A percentile compares a stretch with the other conserved stretches of the same genome.
Evolutionary conservation across 2,329 filamentous ascomycete genomes (phyloP).

Genomic region (Ceratocystis cacaofunesta): DNA sequence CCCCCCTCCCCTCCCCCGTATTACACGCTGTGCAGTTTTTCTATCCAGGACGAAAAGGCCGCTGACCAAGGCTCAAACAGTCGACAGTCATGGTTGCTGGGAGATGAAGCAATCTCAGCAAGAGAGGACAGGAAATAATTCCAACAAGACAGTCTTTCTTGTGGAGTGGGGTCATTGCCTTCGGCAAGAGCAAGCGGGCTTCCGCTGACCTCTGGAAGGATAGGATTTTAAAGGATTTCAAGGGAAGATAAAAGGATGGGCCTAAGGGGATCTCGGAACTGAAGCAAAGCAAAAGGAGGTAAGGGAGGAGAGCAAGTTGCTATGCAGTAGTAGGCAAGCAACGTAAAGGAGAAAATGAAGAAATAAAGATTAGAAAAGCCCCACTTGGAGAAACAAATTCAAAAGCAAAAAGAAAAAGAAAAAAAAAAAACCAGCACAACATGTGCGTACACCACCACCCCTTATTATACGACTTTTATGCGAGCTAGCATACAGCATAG

Average conservation of each 20-base stretch:
- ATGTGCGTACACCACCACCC: not conserved
- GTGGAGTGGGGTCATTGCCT: not conserved
- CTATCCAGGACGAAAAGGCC: not conserved
- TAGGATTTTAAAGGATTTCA: not conserved
- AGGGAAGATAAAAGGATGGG: constrained; percentile 3
- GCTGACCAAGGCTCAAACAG: not conserved
- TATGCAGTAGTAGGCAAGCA: not conserved
- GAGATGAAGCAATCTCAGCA: not conserved
- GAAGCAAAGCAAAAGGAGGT: not conserved
- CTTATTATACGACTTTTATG: no score
- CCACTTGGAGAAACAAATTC: not conserved
- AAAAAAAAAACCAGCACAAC: not conserved
- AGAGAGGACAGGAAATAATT: not conserved
- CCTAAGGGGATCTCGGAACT: not conserved
- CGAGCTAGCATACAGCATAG: not conserved
- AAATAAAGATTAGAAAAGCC: not conserved
- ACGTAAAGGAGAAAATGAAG: not conserved
- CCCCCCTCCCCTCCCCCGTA: no score
- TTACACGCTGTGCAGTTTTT: no score
- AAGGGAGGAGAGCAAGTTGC: not conserved
- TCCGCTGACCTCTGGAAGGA: not conserved
- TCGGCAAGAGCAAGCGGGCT: not conserved
- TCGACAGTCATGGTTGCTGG: not conserved
- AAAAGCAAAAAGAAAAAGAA: not conserved
- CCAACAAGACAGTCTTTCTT: not conserved